Evolutionary conservation across 352 stramenopile genomes (phyloP), one percentile per base, ranked within the genome.

Genomic region (Thraustotheca clavata): DNA sequence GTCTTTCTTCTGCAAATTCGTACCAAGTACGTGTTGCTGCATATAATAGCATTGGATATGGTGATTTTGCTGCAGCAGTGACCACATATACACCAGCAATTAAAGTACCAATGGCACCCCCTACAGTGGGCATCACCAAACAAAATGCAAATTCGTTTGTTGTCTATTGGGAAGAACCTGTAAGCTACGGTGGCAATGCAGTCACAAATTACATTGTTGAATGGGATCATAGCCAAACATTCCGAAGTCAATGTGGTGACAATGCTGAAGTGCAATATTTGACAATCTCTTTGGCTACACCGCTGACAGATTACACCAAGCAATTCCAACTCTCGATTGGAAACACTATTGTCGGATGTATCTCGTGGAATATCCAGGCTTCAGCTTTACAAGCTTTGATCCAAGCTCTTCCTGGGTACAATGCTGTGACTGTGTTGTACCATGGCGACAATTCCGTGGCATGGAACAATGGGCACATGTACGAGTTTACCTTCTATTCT

Each of bases 21-120:
- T 98, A 98, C 67, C 90, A 80, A 33, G 86, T 86, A 2, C 88
- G 94, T 22, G 81, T 98, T 8, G 88, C 91, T 8, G 92, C 95
- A 18, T 98, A 98, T 78, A 98, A 97, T 71, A 90, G 78, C 27
- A 71, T 97, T 14, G 96, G 96, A 16, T 98, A 95, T 60, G 91
- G 94, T 0, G 41, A 74, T 0, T 94, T 92, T 52, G 70, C 69
- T 2, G 73, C 76, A 32, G 79, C 70, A 18, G 70, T 75, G 26
- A 69, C 79, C 1, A 33, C 68, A 0, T 65, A 60, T 22, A 61
- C 79, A 5, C 73, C 82, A 9, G 62, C 79, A 1, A 35, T 68
- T 7, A 69, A 80, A 49, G 82, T 69, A 16, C 86, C 88, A 14
- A 84, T 62, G 20, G 68, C 72, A 12, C 93, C 93, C 9, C 80